Conservation (phyloP, 495 filamentous ascomycete species). For the Glarea lozoyensis region DNA sequence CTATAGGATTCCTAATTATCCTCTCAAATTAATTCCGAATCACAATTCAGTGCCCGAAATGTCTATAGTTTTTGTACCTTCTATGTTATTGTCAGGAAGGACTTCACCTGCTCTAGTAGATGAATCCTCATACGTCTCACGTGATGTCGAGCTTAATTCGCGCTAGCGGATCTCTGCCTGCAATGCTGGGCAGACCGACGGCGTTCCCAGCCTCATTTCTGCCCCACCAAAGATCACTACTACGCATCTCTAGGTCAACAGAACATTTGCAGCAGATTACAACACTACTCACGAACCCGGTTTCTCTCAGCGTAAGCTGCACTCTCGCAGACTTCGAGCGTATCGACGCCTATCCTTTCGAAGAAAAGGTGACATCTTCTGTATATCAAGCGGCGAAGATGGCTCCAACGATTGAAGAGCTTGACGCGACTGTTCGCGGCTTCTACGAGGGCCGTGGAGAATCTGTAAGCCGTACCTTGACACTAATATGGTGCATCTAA, state of each 20-base stretch:
- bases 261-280: constrained; percentile 3
- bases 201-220: constrained; percentile 3
- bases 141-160: too few species aligned
- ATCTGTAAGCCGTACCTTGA: constrained; percentile 48
- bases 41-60: too few species aligned
- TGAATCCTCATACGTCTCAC: too few species aligned
- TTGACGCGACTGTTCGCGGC: constrained; percentile 90
- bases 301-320: constrained; percentile 16
- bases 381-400: constrained; percentile 25
- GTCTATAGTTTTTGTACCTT: too few species aligned
- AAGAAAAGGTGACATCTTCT: constrained; percentile 8
- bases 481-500: background rate
- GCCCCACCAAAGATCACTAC: constrained; percentile 5
- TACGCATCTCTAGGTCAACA: background rate
- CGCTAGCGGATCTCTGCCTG: too few species aligned
- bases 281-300: constrained; percentile 4
- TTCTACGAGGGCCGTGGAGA: constrained; percentile 96
- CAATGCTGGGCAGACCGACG: too few species aligned
- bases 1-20: too few species aligned
- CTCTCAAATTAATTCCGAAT: too few species aligned
- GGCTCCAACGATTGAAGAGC: constrained; percentile 69
- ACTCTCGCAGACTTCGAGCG: constrained; percentile 5
- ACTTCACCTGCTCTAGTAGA: too few species aligned
- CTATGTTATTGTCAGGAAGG: too few species aligned
- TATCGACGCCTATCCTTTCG: constrained; percentile 7